Percentiles rank a stretch among this genome's conserved stretches.
These are phyloP conservation scores for Fonsecaea multimorphosa DNA, from an alignment of 2,329 filamentous ascomycete genomes.

Conservation along the genomic window DNA sequence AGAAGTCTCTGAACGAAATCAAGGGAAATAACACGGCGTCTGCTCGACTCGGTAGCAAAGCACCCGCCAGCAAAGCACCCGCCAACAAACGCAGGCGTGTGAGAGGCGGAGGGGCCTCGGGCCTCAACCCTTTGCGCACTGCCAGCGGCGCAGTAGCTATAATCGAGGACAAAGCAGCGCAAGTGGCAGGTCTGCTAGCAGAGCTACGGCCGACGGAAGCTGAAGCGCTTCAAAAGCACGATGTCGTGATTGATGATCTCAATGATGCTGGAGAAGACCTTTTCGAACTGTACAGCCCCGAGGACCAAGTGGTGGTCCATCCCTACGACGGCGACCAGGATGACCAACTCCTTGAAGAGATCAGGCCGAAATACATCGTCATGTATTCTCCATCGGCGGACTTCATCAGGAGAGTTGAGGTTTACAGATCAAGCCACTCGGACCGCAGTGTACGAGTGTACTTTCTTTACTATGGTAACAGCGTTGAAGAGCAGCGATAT, in stretches of 20 bases:
- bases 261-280: slow-evolving; percentile 78
- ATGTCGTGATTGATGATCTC: slow-evolving; percentile 77
- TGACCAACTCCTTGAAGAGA: slow-evolving; percentile 93
- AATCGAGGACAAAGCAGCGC: slow-evolving; percentile 80
- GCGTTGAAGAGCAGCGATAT: slow-evolving; percentile 94
- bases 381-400: slow-evolving; percentile 98
- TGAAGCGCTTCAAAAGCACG: slow-evolving; percentile 76
- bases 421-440: slow-evolving; percentile 88
- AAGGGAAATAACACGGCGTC: slow-evolving; percentile 59
- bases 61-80: slow-evolving; percentile 82
- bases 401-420: slow-evolving; percentile 92
- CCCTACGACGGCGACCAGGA: slow-evolving; percentile 96
- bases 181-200: slow-evolving; percentile 81
- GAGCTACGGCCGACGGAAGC: slow-evolving; percentile 81
- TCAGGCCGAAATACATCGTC: slow-evolving; percentile 91
- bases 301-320: slow-evolving; percentile 85
- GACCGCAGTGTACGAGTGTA: slow-evolving; percentile 78
- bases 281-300: slow-evolving; percentile 89
- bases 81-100: slow-evolving; percentile 85
- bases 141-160: slow-evolving; percentile 67
- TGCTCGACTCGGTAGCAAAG: slow-evolving; percentile 54
- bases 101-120: slow-evolving; percentile 74
- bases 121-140: slow-evolving; percentile 63
- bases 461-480: slow-evolving; percentile 94
- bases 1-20: slow-evolving; percentile 73